Conservation (phyloP, 257 asterid genomes). For the Echium plantagineum region DNA sequence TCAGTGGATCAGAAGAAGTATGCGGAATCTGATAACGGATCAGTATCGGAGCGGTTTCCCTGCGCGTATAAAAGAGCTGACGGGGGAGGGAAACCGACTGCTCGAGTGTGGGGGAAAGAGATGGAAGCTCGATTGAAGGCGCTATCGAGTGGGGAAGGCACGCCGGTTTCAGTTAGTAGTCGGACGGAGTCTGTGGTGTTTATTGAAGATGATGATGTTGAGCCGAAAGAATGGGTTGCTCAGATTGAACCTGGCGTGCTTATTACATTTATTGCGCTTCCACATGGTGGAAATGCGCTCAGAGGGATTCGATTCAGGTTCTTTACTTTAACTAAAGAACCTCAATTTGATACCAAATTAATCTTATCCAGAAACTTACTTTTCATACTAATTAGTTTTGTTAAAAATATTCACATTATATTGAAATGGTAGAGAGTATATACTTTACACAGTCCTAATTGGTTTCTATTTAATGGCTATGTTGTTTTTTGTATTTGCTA, state of each 20-base stretch:
- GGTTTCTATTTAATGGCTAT: not conserved
- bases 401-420: too few species aligned
- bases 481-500: too few species aligned
- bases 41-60: conserved; percentile 48
- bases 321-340: too few species aligned
- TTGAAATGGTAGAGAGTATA: too few species aligned
- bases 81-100: conserved; percentile 42
- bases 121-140: conserved; percentile 58
- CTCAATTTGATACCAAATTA: too few species aligned
- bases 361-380: too few species aligned
- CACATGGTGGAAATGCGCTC: conserved; percentile 85
- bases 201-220: conserved; percentile 81
- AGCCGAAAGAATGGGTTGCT: conserved; percentile 90
- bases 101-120: conserved; percentile 51
- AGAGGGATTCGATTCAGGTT: conserved; percentile 87
- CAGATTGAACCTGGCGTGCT: conserved; percentile 97
- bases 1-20: conserved; percentile 27
- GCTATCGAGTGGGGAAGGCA: conserved; percentile 70
- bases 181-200: conserved; percentile 61
- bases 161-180: conserved; percentile 84
- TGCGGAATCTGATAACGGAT: conserved; percentile 52
- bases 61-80: conserved; percentile 57
- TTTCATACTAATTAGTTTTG: too few species aligned
- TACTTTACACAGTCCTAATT: too few species aligned
- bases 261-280: conserved; percentile 75